Conservation (phyloP, 306 rosid species). For the apple (Malus domestica) region ASM211411v1 NC_041802.1:29735501-29736000, state of each 20-base stretch:
- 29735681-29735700: no score
- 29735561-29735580: no score
- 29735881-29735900: background rate
- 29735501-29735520: background rate
- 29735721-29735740: background rate
- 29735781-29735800: background rate
- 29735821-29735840: background rate
- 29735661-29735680: accelerated
- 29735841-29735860: background rate
- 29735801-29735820: background rate
- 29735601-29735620: no score
- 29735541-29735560: no score
- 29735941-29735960: background rate
- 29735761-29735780: background rate
- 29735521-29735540: background rate
- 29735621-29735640: no score
- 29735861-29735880: background rate
- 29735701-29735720: background rate
- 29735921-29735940: background rate
- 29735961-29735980: no score
- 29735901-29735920: constrained; percentile 5
- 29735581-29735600: no score
- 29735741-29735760: background rate
- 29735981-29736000: accelerated
- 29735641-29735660: no score